Conservation (phyloP, 768 basidiomycete genomes). For the Suillus lakei region DNA sequence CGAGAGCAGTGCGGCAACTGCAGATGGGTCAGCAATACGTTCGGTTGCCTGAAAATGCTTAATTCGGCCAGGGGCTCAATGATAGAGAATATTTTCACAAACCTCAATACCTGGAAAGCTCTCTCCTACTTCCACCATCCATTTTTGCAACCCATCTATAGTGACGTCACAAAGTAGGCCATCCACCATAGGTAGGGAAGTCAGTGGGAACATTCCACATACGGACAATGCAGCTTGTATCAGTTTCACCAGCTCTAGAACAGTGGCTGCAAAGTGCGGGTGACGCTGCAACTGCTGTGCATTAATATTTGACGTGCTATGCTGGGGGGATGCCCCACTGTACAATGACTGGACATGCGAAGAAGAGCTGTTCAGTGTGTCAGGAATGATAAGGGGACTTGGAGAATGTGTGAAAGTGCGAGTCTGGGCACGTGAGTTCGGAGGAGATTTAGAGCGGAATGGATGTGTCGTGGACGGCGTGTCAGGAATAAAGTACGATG, state of each 20-base stretch:
- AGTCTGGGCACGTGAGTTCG: conserved; percentile 32
- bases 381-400: conserved; percentile 28
- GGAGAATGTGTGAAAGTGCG: conserved; percentile 34
- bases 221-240: conserved; percentile 73
- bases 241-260: conserved; percentile 77
- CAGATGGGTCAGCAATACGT: conserved; percentile 71
- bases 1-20: conserved; percentile 73
- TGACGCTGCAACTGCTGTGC: conserved; percentile 27
- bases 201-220: conserved; percentile 65
- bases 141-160: conserved; percentile 68
- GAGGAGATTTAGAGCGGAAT: conserved; percentile 30
- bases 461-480: conserved; percentile 23
- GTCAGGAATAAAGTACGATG: conserved; percentile 66
- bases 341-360: conserved; percentile 23
- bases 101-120: conserved; percentile 67
- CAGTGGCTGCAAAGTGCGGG: conserved; percentile 61
- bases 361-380: conserved; percentile 25
- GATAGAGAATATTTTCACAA: conserved; percentile 8
- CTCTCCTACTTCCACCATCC: conserved; percentile 71
- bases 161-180: conserved; percentile 82
- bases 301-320: conserved; percentile 20
- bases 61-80: conserved; percentile 8
- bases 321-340: conserved; percentile 22
- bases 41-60: conserved; percentile 58
- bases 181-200: conserved; percentile 42